phyloP scores from a whole-genome alignment of 2,329 filamentous ascomycete species.

The Fusarium sp. region DNA sequence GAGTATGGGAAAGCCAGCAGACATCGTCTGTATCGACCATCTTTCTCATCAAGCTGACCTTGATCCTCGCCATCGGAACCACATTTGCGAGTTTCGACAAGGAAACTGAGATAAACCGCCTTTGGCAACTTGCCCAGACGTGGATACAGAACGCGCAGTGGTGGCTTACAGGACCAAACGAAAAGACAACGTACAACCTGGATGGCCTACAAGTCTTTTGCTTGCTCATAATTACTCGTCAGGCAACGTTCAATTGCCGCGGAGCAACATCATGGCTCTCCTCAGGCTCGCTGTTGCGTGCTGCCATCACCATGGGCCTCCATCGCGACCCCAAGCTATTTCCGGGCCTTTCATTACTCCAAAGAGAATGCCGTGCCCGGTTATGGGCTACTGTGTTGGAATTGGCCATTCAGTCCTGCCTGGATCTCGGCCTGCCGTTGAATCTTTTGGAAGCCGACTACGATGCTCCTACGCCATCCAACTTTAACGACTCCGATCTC shows the following conservation, averaged over 20 bases:
- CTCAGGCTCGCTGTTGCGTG: conserved; percentile 38
- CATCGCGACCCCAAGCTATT: conserved; percentile 42
- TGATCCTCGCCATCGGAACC: conserved; percentile 41
- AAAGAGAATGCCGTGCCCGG: conserved; percentile 38
- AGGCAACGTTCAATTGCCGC: conserved; percentile 44
- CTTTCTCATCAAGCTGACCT: conserved; percentile 37
- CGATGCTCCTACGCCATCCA: conserved; percentile 36
- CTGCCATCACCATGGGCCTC: conserved; percentile 44
- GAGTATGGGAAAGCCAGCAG: conserved; percentile 31
- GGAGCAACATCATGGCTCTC: conserved; percentile 45
- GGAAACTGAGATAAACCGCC: conserved; percentile 28
- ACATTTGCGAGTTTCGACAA: conserved; percentile 32
- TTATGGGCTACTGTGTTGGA: conserved; percentile 44
- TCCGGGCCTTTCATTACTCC: conserved; percentile 30
- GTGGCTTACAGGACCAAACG: conserved; percentile 43
- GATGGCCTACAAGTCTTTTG: conserved; percentile 44
- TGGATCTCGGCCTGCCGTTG: conserved; percentile 41
- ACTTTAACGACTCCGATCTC: conserved; percentile 41
- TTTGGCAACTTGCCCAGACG: conserved; percentile 35
- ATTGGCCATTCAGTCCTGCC: conserved; percentile 37
- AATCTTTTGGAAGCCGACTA: conserved; percentile 34
- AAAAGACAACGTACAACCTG: conserved; percentile 43
- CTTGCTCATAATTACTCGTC: conserved; percentile 39
- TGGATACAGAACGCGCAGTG: conserved; percentile 46
- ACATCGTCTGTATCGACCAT: conserved; percentile 15